phyloP scores from a whole-genome alignment of 1,284 basidiomycete species.

The Apiotrichum veenhuisii region DNA sequence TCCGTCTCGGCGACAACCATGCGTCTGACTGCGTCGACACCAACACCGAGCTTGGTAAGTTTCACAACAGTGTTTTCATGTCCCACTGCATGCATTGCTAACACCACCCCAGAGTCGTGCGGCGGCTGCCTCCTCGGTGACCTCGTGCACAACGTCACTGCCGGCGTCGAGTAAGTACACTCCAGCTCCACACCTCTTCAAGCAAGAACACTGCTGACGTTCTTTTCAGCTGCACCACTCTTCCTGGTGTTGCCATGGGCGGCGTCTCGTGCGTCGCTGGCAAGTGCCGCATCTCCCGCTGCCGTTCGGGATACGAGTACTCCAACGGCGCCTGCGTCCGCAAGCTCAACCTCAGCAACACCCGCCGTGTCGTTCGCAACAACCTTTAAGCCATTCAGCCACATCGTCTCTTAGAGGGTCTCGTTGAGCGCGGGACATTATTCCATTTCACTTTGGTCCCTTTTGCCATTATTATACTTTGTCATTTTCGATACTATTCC shows the following conservation, averaged over 20 bases:
- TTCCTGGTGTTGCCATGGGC: slow-evolving; percentile 13
- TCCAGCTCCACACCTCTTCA: too few relatives aligned
- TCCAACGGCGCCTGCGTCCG: slow-evolving; percentile 6
- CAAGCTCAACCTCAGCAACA: background rate
- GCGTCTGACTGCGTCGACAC: background rate
- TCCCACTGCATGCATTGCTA: background rate
- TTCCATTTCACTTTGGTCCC: too few relatives aligned
- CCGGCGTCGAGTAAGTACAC: slow-evolving; percentile 12
- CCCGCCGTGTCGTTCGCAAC: background rate
- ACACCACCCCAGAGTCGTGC: slow-evolving; percentile 13
- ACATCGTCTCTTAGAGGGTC: too few relatives aligned
- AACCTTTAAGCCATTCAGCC: background rate
- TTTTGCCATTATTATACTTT: too few relatives aligned
- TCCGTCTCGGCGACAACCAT: background rate
- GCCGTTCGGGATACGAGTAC: slow-evolving; percentile 9
- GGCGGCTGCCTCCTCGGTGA: slow-evolving; percentile 13
- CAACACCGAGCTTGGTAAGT: background rate
- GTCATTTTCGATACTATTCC: too few relatives aligned
- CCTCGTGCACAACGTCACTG: background rate
- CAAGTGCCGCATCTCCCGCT: slow-evolving; percentile 11
- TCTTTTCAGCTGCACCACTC: slow-evolving; percentile 13
- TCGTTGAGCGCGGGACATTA: too few relatives aligned
- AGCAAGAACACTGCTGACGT: background rate
- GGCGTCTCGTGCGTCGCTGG: slow-evolving; percentile 16
- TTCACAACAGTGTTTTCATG: too few relatives aligned